A percentile compares a stretch with the other conserved stretches of the same genome.
Evolutionary conservation across 1,139 yeast genomes (phyloP).

Genomic region (Hansenula anomala): DNA sequence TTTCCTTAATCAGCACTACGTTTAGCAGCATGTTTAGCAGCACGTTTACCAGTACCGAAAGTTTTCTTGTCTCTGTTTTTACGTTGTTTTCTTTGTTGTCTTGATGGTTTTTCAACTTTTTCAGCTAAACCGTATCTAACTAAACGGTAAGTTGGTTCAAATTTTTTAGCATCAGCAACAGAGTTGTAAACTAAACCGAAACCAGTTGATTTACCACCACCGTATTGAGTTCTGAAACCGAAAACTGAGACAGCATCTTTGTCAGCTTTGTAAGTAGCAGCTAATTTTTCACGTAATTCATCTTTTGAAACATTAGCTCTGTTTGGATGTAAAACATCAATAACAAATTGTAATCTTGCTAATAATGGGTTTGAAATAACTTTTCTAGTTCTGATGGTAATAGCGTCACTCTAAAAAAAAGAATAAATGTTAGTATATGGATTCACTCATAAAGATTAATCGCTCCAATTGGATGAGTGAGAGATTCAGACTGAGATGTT

Average conservation of each 20-base stretch:
- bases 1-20: slow-evolving; percentile 37
- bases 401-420: slow-evolving; percentile 69
- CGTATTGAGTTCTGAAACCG: slow-evolving; percentile 99
- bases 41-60: slow-evolving; percentile 97
- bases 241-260: slow-evolving; percentile 98
- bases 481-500: too few relatives aligned
- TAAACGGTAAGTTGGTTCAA: slow-evolving; percentile 99
- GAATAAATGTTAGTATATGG: slow-evolving; percentile 18
- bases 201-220: slow-evolving; percentile 99
- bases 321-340: slow-evolving; percentile 99
- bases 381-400: slow-evolving; percentile 99
- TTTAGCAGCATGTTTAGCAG: slow-evolving; percentile 84
- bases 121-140: slow-evolving; percentile 98
- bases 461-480: too few relatives aligned
- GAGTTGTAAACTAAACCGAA: slow-evolving; percentile 99
- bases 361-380: slow-evolving; percentile 99
- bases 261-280: slow-evolving; percentile 96
- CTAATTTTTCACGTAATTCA: slow-evolving; percentile 97
- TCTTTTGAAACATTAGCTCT: slow-evolving; percentile 99
- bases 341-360: slow-evolving; percentile 99
- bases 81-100: slow-evolving; percentile 99
- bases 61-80: slow-evolving; percentile 99
- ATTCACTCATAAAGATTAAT: too few relatives aligned
- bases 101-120: slow-evolving; percentile 94
- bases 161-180: slow-evolving; percentile 95